phyloP scores from a whole-genome alignment of 495 filamentous ascomycete species.

The Cercophora newfieldiana region DNA sequence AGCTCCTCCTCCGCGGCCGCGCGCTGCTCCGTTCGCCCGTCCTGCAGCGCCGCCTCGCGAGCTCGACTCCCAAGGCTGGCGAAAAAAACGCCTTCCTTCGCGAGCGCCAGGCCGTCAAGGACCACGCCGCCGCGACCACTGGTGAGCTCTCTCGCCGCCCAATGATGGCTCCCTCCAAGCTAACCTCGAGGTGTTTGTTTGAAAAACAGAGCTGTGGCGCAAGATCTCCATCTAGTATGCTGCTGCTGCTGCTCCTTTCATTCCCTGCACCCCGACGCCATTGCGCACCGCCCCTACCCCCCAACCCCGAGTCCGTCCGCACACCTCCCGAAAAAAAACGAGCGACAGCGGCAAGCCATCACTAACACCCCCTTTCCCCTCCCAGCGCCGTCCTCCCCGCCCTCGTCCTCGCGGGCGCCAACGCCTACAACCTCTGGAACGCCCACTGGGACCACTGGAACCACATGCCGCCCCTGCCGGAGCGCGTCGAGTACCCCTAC shows the following conservation, averaged over 20 bases:
- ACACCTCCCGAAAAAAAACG: background rate
- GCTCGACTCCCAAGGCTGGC: conserved; percentile 50
- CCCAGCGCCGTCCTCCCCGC: conserved; percentile 65
- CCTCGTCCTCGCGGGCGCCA: conserved; percentile 67
- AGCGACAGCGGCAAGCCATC: background rate
- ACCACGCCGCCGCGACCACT: conserved; percentile 76
- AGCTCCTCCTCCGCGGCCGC: conserved; percentile 59
- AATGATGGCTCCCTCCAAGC: no score
- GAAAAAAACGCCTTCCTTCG: conserved; percentile 92
- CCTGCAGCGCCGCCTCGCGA: conserved; percentile 70
- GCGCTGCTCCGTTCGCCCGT: conserved; percentile 57
- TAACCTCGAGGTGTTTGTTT: conserved; percentile 12
- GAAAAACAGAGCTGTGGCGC: conserved; percentile 86
- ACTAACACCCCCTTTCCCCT: conserved; percentile 20
- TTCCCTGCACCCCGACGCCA: conserved; percentile 30
- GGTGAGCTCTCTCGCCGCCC: conserved; percentile 55
- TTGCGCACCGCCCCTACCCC: background rate
- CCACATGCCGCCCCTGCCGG: conserved; percentile 83
- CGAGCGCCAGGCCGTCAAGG: conserved; percentile 80
- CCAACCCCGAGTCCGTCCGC: background rate
- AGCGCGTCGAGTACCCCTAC: conserved; percentile 86
- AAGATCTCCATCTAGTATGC: conserved; percentile 91
- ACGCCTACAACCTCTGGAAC: conserved; percentile 85
- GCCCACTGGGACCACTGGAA: conserved; percentile 96
- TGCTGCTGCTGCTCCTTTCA: conserved; percentile 17